Evolutionary conservation across 2,329 filamentous ascomycete genomes (phyloP).

Genomic region (Remersonia thermophila): DNA sequence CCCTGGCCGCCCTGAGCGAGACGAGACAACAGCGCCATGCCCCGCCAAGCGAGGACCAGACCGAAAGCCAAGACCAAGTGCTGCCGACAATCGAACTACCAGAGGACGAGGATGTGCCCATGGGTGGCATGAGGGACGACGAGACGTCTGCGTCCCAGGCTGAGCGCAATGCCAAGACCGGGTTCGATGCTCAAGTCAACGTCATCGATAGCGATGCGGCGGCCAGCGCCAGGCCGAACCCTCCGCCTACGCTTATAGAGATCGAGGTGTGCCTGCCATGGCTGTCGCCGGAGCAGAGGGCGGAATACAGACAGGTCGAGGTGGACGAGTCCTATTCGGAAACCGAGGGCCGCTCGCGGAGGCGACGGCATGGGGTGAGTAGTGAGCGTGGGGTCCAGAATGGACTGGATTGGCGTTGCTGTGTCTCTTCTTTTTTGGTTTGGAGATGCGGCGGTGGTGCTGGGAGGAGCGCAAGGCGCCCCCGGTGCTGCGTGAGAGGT

Average conservation of each 20-base stretch:
- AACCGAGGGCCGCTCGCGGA: conserved; percentile 4
- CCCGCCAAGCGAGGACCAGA: background rate
- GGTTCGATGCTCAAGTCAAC: too few species aligned
- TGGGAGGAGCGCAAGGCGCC: too few species aligned
- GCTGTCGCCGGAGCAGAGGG: conserved; percentile 8
- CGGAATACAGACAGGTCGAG: conserved; percentile 8
- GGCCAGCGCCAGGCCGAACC: too few species aligned
- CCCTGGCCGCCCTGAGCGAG: conserved; percentile 1
- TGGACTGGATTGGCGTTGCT: too few species aligned
- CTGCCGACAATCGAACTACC: background rate
- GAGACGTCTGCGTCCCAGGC: too few species aligned
- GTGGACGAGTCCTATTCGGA: conserved; percentile 6
- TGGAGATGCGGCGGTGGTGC: background rate
- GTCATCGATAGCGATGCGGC: too few species aligned
- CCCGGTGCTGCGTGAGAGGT: too few species aligned
- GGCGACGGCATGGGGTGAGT: conserved; percentile 10
- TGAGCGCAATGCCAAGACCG: too few species aligned
- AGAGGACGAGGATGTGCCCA: too few species aligned
- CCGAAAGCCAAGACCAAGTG: background rate
- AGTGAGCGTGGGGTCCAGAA: too few species aligned
- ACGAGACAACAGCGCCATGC: background rate
- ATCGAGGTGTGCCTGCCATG: conserved; percentile 13
- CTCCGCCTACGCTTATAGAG: conserved; percentile 1
- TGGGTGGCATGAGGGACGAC: too few species aligned
- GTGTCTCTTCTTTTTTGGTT: background rate